These are phyloP conservation scores for Flueggea neowawraea DNA, from an alignment of 441 rosid genomes.

Conservation along the genomic window DNA sequence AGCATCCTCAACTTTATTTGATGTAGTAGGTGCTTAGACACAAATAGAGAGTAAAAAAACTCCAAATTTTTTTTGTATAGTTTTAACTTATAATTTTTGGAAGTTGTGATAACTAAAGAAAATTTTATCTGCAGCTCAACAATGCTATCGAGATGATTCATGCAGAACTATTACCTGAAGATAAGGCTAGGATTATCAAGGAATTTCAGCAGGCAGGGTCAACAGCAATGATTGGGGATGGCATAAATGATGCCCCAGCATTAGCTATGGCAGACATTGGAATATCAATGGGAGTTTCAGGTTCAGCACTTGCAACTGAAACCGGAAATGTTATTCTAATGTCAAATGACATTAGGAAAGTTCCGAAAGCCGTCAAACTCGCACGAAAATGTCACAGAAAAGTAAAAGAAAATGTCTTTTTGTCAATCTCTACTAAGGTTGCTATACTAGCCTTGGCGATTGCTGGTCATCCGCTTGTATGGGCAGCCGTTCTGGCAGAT, in stretches of 20 bases:
- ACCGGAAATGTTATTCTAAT: slow-evolving; percentile 74
- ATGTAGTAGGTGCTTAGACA: too few species aligned
- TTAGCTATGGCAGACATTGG: slow-evolving; percentile 86
- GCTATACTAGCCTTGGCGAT: slow-evolving; percentile 66
- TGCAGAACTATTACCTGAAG: slow-evolving; percentile 79
- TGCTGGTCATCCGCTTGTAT: slow-evolving; percentile 78
- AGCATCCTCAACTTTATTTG: too few species aligned
- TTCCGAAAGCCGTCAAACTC: slow-evolving; percentile 59
- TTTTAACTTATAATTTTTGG: too few species aligned
- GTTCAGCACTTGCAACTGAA: slow-evolving; percentile 88
- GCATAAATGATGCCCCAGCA: slow-evolving; percentile 91
- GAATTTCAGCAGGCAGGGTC: slow-evolving; percentile 53
- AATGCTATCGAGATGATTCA: slow-evolving; percentile 53
- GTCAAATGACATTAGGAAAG: slow-evolving; percentile 84
- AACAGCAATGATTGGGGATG: slow-evolving; percentile 92
- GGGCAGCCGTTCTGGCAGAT: slow-evolving; percentile 92
- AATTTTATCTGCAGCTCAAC: slow-evolving; percentile 43
- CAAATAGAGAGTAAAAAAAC: too few species aligned
- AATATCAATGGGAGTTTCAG: slow-evolving; percentile 93
- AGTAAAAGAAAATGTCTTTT: slow-evolving; percentile 56
- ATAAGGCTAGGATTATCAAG: slow-evolving; percentile 51
- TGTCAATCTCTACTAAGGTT: slow-evolving; percentile 56
- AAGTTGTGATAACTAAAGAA: too few species aligned
- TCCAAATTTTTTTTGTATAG: too few species aligned
- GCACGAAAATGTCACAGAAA: slow-evolving; percentile 58